Conservation (phyloP, 768 basidiomycete species). For the Mycena galericulata region DNA sequence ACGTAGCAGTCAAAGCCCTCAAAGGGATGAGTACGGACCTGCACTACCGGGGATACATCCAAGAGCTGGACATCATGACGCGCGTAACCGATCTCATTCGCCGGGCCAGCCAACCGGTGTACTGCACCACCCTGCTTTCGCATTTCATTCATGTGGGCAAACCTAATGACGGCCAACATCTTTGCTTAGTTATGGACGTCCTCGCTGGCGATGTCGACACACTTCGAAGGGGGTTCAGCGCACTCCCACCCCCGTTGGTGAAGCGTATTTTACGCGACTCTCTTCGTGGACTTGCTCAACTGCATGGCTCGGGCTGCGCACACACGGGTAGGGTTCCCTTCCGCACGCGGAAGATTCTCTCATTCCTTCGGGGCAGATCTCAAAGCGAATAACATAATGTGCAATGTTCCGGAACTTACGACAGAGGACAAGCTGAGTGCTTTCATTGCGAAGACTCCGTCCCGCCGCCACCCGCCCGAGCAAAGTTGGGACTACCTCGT, state of each 20-base stretch:
- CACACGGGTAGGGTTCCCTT: constrained; percentile 23
- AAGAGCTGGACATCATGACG: constrained; percentile 11
- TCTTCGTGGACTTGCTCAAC: constrained; percentile 31
- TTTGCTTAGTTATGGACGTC: constrained; percentile 29
- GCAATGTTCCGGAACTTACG: background rate
- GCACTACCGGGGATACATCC: background rate
- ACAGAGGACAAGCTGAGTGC: constrained; percentile 3
- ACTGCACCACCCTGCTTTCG: constrained; percentile 21
- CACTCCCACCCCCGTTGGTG: constrained; percentile 20
- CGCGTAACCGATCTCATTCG: background rate
- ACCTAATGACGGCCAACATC: constrained; percentile 22
- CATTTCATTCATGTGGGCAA: constrained; percentile 23
- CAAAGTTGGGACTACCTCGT: constrained; percentile 15
- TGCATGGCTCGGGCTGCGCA: constrained; percentile 17
- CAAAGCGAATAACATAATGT: constrained; percentile 32
- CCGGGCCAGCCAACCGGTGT: constrained; percentile 1
- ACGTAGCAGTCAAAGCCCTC: constrained; percentile 14
- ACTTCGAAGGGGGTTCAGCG: background rate
- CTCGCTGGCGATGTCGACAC: constrained; percentile 25
- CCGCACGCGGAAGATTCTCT: background rate
- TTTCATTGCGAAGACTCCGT: constrained; percentile 4
- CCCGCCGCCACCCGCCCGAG: constrained; percentile 24
- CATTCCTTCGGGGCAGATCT: constrained; percentile 16
- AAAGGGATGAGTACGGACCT: constrained; percentile 10
- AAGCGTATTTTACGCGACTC: constrained; percentile 28